Evolutionary conservation across 2,329 filamentous ascomycete species (phyloP), one percentile per base, ranked within the genome.

Genomic region (Colletotrichum coccodes): DNA sequence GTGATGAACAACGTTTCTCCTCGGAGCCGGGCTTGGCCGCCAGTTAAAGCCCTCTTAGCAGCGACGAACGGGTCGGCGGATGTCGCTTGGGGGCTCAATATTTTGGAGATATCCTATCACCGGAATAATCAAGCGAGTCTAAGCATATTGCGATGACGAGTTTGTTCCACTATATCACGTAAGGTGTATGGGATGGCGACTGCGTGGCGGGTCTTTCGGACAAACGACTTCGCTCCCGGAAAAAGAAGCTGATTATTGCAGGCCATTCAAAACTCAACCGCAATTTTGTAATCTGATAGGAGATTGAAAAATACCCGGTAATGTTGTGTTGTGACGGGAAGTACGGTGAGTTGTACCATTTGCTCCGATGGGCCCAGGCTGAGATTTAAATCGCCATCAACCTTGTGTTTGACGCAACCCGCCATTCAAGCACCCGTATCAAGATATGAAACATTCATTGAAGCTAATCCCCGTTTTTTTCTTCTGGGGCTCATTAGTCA

Each of bases 141-240:
- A 7, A 11, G 21, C 18, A 14, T 30, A 32, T 14, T 9, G 44
- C 38, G 46, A 69, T 69, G 66, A 50, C 62, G 62, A 69, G 16
- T 56, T 50, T 7, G 38, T 18, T 67, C 62, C 56, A 67, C 66
- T 50, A 38, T 36, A 67, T 66, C 62, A 61, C 66, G 62, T 36
- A 28, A 30, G 8, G 14, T 49, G 21, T n/a, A 26, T 36, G 26
- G n/a, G 18, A 34, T n/a, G n/a, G n/a, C n/a, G n/a, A n/a, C n/a
- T n/a, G n/a, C n/a, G n/a, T n/a, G n/a, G n/a, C n/a, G n/a, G n/a
- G n/a, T n/a, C n/a, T n/a, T n/a, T n/a, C n/a, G n/a, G n/a, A n/a
- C n/a, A n/a, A n/a, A n/a, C n/a, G n/a, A n/a, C n/a, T n/a, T n/a
- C n/a, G n/a, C n/a, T n/a, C n/a, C n/a, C n/a, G n/a, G n/a, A n/a